Evolutionary conservation across 2,329 filamentous ascomycete genomes (phyloP).

Genomic region (Zarea fungicola): DNA sequence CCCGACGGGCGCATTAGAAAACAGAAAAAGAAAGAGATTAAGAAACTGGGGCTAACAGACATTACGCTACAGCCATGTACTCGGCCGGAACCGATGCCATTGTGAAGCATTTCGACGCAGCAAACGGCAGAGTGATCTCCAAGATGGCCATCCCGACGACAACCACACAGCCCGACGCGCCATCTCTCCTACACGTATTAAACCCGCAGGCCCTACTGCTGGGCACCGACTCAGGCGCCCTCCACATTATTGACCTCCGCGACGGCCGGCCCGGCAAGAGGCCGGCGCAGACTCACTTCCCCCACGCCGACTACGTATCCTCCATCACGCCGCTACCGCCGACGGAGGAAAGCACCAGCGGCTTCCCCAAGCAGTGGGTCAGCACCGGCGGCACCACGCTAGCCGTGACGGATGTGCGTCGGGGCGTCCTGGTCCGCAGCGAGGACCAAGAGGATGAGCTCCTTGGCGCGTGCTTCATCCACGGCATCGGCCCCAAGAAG

Average conservation of each 20-base stretch:
- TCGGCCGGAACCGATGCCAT: constrained; percentile 58
- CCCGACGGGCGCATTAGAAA: background rate
- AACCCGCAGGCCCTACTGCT: constrained; percentile 85
- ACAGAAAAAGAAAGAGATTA: too few relatives aligned
- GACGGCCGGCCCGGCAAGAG: constrained; percentile 52
- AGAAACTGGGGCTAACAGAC: too few relatives aligned
- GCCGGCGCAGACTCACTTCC: constrained; percentile 74
- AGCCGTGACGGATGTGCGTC: constrained; percentile 80
- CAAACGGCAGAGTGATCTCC: constrained; percentile 63
- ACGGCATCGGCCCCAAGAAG: constrained; percentile 65
- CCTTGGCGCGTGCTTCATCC: constrained; percentile 72
- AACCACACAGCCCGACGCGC: constrained; percentile 58
- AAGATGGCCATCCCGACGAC: constrained; percentile 72
- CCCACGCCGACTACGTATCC: constrained; percentile 90
- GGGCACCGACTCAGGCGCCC: constrained; percentile 80
- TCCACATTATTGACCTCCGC: constrained; percentile 84
- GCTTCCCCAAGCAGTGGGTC: constrained; percentile 91
- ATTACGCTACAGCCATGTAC: constrained; percentile 45
- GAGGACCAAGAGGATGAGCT: constrained; percentile 95
- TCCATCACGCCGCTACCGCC: constrained; percentile 80
- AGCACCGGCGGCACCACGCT: constrained; percentile 89
- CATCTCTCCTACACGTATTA: constrained; percentile 74
- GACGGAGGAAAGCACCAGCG: constrained; percentile 74
- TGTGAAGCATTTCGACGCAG: constrained; percentile 52
- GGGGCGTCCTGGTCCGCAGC: constrained; percentile 80